Base-by-base conservation (phyloP, 345 rosid species). In the Brassica nigra region DNA sequence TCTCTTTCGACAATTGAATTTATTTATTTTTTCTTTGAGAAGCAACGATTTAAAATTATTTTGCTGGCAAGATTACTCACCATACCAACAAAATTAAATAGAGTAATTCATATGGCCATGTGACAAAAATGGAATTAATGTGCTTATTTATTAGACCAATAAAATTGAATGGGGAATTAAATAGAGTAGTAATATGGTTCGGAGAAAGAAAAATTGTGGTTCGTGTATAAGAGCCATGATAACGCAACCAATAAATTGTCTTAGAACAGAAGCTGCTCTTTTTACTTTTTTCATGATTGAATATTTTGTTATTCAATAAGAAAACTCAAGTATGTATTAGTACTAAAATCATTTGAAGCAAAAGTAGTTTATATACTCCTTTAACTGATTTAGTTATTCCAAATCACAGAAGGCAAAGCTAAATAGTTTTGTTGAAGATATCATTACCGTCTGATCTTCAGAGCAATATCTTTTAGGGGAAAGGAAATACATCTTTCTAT, bases 121-220 rank as follows among this genome's bases (percentile, higher is more conserved):
- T 15, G 63, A 77, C 62, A 16, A 70, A 66, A 73, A 57, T 72
- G 59, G n/a, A 66, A 42, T 78, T 42, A 39, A 58, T 66, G 61
- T 36, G 37, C 49, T 78, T 72, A 66, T 61, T 42, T 66, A 78
- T 30, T 73, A 66, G 74, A 73, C 78, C 78, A 66, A 59, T 67
- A 31, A 47, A 73, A 79, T 73, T 73, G 77, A 78, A 57, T 71
- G 73, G 76, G 20, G 52, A 71, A 78, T 54, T 71, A 78, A 72
- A 71, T 66, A 39, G 55, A 49, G 75, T 74, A 68, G 68, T 57
- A 44, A 34, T 73, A 79, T 34, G 82, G 75, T 74, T 75, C 23
- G 42, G 8, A 2, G 10, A 23, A 23, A 23, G 27, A 23, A 23
- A 23, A 23, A 23, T 23, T 23, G 27, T 23, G 27, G 27, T 23